Base-by-base conservation (phyloP, 2,329 filamentous ascomycete genomes). In the Golovinomyces cichoracearum region DNA sequence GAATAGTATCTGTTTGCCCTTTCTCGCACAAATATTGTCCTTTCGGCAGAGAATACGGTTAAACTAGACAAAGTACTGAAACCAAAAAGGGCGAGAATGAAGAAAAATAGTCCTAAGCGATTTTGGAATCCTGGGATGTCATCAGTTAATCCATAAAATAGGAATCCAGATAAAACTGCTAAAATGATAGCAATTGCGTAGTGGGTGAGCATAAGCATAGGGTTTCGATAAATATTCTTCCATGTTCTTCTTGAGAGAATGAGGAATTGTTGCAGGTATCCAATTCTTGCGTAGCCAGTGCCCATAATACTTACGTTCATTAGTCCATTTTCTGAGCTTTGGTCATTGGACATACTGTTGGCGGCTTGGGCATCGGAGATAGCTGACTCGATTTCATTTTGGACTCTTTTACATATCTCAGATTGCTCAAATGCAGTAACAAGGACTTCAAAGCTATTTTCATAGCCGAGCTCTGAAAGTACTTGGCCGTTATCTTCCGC, bases 91-190 rank as follows among this genome's bases (percentile, higher is more conserved):
- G 90, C 85, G 1, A 98, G 72, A 29, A 98, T 71, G 68, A 98
- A 98, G 68, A 98, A 93, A 72, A 98, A 98, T 13, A 98, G 74
- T 53, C 90, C 90, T 4, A 98, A 76, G 19, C 90, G 76, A 63
- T 98, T 98, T 63, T 98, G 90, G 72, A 98, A 98, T 29, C 92
- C 90, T 52, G 84, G 80, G 56, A 98, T 93, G 59, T 98, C 86
- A 59, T 93, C 85, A 0, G 86, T 93, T 45, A 98, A 69, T 2
- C 88, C 90, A 57, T 95, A 98, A 67, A 95, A 98, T 12, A 98
- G 72, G 63, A 83, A 95, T 3, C 90, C 90, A 1, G 88, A 86
- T 50, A 98, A 80, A 4, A 95, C 88, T 1, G 86, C 90, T 5
- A 98, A 73, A 0, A 95, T 66, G 52, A 98, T 95, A 6, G 90